These are phyloP conservation scores for Phytophthora idaei DNA, from an alignment of 352 stramenopile genomes.

Conservation along the genomic window DNA sequence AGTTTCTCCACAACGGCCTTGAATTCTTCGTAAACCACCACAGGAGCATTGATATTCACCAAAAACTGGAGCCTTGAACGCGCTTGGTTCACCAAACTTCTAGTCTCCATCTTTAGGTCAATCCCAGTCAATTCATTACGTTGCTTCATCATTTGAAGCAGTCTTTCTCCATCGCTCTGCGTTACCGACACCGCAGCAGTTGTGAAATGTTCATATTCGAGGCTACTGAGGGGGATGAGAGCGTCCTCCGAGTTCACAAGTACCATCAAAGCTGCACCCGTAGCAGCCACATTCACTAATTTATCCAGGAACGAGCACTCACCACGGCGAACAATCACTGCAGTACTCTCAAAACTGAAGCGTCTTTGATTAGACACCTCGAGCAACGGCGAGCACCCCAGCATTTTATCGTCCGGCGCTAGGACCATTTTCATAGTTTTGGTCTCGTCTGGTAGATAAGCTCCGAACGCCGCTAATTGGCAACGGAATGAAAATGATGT, in stretches of 20 bases:
- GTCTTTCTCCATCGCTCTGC: constrained; percentile 30
- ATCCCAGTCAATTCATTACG: background rate
- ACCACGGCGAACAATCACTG: constrained; percentile 43
- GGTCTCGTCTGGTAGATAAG: constrained; percentile 21
- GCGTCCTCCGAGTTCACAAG: constrained; percentile 48
- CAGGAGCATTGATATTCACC: constrained; percentile 35
- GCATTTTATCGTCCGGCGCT: constrained; percentile 17
- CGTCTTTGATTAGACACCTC: background rate
- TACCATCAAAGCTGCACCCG: constrained; percentile 35
- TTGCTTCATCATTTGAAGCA: constrained; percentile 24
- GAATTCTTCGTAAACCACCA: constrained; percentile 43
- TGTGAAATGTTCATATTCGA: constrained; percentile 23
- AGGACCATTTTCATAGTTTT: constrained; percentile 13
- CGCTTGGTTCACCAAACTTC: constrained; percentile 27
- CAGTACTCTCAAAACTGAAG: constrained; percentile 9
- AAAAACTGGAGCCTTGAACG: constrained; percentile 46
- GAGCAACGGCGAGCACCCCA: constrained; percentile 29
- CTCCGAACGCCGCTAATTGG: constrained; percentile 42
- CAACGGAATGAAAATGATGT: constrained; percentile 24
- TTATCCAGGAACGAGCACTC: constrained; percentile 52
- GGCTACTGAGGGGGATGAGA: constrained; percentile 31
- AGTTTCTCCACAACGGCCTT: constrained; percentile 18
- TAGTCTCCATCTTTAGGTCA: constrained; percentile 4
- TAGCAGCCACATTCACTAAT: constrained; percentile 26
- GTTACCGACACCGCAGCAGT: constrained; percentile 35